Base-by-base conservation (phyloP, 2,329 filamentous ascomycete species). In the Talaromyces atroroseus region DNA sequence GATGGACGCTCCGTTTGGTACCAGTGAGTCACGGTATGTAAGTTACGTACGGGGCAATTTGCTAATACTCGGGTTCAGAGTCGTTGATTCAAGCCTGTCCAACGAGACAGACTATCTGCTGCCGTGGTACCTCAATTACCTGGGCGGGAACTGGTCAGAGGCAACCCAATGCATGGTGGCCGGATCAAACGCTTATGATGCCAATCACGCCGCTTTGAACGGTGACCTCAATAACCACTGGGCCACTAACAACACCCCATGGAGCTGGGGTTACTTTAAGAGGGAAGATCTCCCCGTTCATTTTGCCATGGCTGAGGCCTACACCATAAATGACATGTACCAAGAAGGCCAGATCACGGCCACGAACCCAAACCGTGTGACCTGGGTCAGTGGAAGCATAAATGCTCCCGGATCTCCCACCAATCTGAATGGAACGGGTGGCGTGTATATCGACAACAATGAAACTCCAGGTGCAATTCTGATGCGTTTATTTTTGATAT, bases 301-400 rank as follows among this genome's bases (percentile, higher is more conserved):
- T 18, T 83, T 78, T 64, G 74, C 76, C 3, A 74, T 83, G 60
- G 80, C 79, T 0, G 80, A 83, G 55, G 77, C 72, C 10, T 83
- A 77, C 75, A 79, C 80, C 0, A 63, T 81, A 18, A 79, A 73
- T 1, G 81, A 83, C 62, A 83, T 82, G 80, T 82, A 83, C 58
- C 79, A 78, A 72, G 78, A 82, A 66, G 70, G 72, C 1, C 58
- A 59, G 53, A 76, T 82, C 32, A 78, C 78, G 0, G 74, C 79
- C 0, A 82, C 80, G 0, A 78, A 76, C 53, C 79, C 80, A 2
- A 82, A 82, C 61, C 73, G 80, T 52, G 79, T 79, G 3, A 75
- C 73, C 5, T 75, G 80, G 71, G 70, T 77, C 29, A 79, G 76
- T 36, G 80, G 80, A 23, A 78, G 74, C 3, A 76, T 82, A 58